Percentiles rank a stretch among this genome's conserved stretches.
Conservation (phyloP, 208 protist genomes). For the Trypanosoma mega region DNA sequence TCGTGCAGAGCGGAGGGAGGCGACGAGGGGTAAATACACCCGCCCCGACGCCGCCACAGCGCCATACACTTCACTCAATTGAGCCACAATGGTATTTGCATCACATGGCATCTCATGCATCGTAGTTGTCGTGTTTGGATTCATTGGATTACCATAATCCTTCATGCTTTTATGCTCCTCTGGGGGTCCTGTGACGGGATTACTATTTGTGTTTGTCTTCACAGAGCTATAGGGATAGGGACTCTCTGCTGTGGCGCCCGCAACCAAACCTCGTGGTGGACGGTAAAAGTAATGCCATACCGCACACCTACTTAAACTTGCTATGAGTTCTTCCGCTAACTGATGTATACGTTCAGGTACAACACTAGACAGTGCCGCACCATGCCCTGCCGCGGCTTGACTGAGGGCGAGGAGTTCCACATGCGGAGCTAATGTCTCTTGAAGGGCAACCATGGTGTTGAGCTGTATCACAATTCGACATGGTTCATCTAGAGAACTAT, state of each 20-base stretch:
- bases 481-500: slow-evolving; percentile 45
- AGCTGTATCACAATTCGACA: slow-evolving; percentile 45
- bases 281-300: slow-evolving; percentile 23
- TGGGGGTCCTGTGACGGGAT: too few species aligned
- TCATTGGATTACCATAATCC: too few species aligned
- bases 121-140: background rate
- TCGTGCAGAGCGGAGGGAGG: slow-evolving; percentile 26
- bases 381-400: slow-evolving; percentile 12
- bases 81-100: slow-evolving; percentile 7
- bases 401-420: slow-evolving; percentile 16
- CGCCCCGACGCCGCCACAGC: slow-evolving; percentile 44
- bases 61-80: slow-evolving; percentile 52
- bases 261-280: background rate
- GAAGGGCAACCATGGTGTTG: slow-evolving; percentile 48
- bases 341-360: slow-evolving; percentile 25
- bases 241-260: background rate
- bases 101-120: slow-evolving; percentile 1
- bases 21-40: slow-evolving; percentile 54
- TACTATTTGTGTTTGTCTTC: too few species aligned
- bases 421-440: slow-evolving; percentile 37
- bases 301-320: slow-evolving; percentile 15
- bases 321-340: slow-evolving; percentile 15
- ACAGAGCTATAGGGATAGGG: too few species aligned
- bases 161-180: too few species aligned
- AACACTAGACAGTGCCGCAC: slow-evolving; percentile 16